phyloP scores from a whole-genome alignment of 208 protist species.

The Perkinsela sp. region DNA sequence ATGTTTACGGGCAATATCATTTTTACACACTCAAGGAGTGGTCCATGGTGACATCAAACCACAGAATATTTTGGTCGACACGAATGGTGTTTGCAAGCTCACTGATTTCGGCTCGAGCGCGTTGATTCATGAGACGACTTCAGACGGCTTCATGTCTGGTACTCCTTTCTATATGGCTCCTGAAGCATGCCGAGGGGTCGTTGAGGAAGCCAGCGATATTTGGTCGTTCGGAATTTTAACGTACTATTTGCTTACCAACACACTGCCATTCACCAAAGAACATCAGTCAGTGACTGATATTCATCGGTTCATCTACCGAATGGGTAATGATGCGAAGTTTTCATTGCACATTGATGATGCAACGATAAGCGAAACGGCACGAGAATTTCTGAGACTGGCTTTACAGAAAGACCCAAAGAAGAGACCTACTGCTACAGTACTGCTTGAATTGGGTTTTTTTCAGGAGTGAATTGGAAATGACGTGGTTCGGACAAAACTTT shows the following conservation, averaged over 20 bases:
- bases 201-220: slow-evolving; percentile 2
- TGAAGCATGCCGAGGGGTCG: slow-evolving; percentile 5
- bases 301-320: not conserved
- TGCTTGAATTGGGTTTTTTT: too few species aligned
- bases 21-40: slow-evolving; percentile 4
- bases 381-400: too few species aligned
- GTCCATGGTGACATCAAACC: slow-evolving; percentile 6
- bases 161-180: slow-evolving; percentile 6
- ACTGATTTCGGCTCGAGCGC: slow-evolving; percentile 5
- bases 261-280: slow-evolving; percentile 1
- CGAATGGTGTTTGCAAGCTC: slow-evolving; percentile 4
- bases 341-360: too few species aligned
- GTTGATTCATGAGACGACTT: not conserved
- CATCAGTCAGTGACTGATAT: not conserved
- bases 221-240: slow-evolving; percentile 5
- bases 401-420: too few species aligned
- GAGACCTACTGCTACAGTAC: too few species aligned
- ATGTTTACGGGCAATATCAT: slow-evolving; percentile 3
- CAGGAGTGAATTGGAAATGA: too few species aligned
- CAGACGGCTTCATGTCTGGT: not conserved
- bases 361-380: too few species aligned
- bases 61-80: slow-evolving; percentile 5
- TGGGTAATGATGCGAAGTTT: too few species aligned
- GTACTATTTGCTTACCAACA: slow-evolving; percentile 2
- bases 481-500: too few species aligned